Evolutionary conservation across 2,329 filamentous ascomycete species (phyloP).

Genomic region (Atkinsonella hypoxylon): DNA sequence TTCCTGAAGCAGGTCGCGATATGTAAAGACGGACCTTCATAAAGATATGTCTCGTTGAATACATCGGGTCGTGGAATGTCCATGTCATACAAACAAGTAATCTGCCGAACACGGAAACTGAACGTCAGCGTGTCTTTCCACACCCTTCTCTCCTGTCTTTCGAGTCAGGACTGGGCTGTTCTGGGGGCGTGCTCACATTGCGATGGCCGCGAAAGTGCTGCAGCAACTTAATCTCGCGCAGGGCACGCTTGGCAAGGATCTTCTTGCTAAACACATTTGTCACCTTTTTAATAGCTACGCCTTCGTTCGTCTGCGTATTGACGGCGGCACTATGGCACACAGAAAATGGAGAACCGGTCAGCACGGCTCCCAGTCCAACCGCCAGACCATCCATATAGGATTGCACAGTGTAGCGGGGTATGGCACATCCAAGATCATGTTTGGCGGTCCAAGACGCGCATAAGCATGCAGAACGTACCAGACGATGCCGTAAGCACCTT

Average conservation of each 20-base stretch:
- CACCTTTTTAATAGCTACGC: constrained; percentile 98
- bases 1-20: not conserved
- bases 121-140: not conserved
- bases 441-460: too few relatives aligned
- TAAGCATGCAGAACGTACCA: constrained; percentile 47
- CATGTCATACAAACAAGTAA: constrained; percentile 99
- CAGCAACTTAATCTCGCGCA: constrained; percentile 96
- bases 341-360: constrained; percentile 2
- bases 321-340: constrained; percentile 62
- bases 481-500: constrained; percentile 97
- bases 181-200: constrained; percentile 48
- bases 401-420: too few relatives aligned
- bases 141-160: too few relatives aligned
- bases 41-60: constrained; percentile 98
- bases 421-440: not conserved
- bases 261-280: constrained; percentile 99
- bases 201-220: constrained; percentile 92
- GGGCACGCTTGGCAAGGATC: constrained; percentile 93
- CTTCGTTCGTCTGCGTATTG: constrained; percentile 81
- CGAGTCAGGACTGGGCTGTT: not conserved
- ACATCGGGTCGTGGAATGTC: constrained; percentile 94
- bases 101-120: constrained; percentile 53
- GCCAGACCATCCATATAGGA: too few relatives aligned
- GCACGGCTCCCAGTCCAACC: too few relatives aligned
- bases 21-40: constrained; percentile 56